phyloP scores from a whole-genome alignment of 2,329 filamentous ascomycete genomes.

The Stylonectria norvegica region DNA sequence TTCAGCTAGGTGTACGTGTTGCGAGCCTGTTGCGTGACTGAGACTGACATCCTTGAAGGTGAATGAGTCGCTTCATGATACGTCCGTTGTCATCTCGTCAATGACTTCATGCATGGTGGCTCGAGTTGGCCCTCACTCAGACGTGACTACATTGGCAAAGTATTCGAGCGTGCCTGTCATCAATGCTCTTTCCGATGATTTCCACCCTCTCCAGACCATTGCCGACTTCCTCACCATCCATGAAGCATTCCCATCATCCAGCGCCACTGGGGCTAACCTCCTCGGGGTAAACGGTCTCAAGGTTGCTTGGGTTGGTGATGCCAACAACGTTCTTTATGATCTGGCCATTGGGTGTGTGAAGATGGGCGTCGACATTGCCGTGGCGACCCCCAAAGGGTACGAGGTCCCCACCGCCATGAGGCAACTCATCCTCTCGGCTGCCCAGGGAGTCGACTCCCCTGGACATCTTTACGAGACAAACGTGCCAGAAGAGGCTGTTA shows the following conservation, averaged over 20 bases:
- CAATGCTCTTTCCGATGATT: conserved; percentile 84
- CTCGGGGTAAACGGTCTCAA: conserved; percentile 80
- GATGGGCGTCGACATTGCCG: conserved; percentile 78
- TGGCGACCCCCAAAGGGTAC: conserved; percentile 84
- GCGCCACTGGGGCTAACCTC: conserved; percentile 43
- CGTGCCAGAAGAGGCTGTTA: conserved; percentile 79
- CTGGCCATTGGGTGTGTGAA: conserved; percentile 85
- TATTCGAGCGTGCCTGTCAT: conserved; percentile 77
- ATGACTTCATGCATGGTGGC: conserved; percentile 84
- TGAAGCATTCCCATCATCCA: conserved; percentile 63
- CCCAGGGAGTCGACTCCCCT: conserved; percentile 51
- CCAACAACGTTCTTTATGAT: conserved; percentile 96
- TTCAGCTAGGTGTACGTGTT: conserved; percentile 74
- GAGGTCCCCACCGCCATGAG: conserved; percentile 74
- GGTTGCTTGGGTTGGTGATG: conserved; percentile 93
- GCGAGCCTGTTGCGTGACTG: background rate
- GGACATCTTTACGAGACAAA: conserved; percentile 73
- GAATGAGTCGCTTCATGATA: conserved; percentile 94
- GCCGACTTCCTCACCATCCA: conserved; percentile 90
- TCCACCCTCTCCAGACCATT: conserved; percentile 90
- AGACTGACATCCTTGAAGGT: conserved; percentile 46
- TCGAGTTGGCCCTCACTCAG: conserved; percentile 72
- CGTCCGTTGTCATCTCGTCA: conserved; percentile 86
- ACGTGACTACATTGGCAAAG: conserved; percentile 67
- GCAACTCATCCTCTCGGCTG: conserved; percentile 65